Base-by-base conservation (phyloP, 306 rosid species). In the Quercus bicolor region DNA sequence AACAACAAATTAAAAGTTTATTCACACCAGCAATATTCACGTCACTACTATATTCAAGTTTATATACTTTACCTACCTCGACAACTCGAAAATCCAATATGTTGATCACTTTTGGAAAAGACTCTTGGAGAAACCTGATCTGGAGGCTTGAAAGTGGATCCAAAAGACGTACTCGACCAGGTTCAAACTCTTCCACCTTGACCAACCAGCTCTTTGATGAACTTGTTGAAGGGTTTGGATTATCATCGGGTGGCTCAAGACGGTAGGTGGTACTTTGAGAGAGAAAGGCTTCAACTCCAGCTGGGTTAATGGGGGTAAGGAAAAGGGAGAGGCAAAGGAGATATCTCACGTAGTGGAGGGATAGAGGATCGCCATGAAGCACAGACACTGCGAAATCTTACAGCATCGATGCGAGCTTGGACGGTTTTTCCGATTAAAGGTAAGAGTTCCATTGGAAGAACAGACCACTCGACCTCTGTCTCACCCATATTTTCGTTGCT, bases 1-100 rank as follows among this genome's bases (percentile, higher is more conserved):
- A 83, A 76, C 45, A 80, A 29, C 57, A 86, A 77, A n/a, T n/a
- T n/a, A n/a, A n/a, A 34, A 88, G 85, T 77, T 92, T 92, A 55
- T 56, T 70, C 6, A 78, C 75, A 20, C 79, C 1, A 31, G 0
- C 1, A 43, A n/a, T 1, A 23, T 26, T 14, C 21, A 5, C 0
- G 26, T 6, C 53, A 56, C n/a, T 23, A 34, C 76, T 66, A 6
- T 56, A 48, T 3, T 71, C 29, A 43, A 90, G 29, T 0, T 23
- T 57, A 57, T 90, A 86, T 5, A 85, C 79, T 77, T 83, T 88
- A 45, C 65, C 73, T 1, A 86, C 2, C 52, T 90, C 89, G 3
- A 62, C 60, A 19, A 86, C 65, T 8, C 85, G 18, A 66, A 55
- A 83, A 11, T 86, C 66, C 74, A 84, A 56, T 24, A 88, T 24